These are phyloP conservation scores for Madurella fahalii DNA, from an alignment of 2,329 filamentous ascomycete genomes.

Conservation along the genomic window DNA sequence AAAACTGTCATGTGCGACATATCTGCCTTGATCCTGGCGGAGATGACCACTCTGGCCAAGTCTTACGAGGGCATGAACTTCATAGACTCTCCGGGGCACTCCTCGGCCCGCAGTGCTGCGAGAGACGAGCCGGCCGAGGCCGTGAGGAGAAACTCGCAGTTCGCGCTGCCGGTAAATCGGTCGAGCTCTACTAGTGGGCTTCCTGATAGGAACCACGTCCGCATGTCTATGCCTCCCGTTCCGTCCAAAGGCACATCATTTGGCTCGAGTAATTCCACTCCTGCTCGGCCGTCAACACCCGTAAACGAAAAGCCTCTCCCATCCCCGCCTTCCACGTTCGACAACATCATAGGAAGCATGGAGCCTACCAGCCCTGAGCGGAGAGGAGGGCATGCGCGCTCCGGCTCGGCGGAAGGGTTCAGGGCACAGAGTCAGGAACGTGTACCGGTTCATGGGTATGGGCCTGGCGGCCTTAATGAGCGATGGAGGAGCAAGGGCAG, in stretches of 20 bases:
- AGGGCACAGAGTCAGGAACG: constrained; percentile 51
- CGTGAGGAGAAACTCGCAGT: constrained; percentile 54
- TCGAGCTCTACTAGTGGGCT: constrained; percentile 52
- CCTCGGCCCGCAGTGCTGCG: constrained; percentile 36
- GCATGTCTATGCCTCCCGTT: constrained; percentile 79
- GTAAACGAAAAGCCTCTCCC: constrained; percentile 44
- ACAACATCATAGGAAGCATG: constrained; percentile 39
- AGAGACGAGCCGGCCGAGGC: constrained; percentile 42
- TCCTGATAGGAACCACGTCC: constrained; percentile 57
- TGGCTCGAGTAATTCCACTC: constrained; percentile 43
- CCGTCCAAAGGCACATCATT: constrained; percentile 45
- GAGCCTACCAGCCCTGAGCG: constrained; percentile 42
- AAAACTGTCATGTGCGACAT: constrained; percentile 78
- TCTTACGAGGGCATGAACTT: constrained; percentile 68
- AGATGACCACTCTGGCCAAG: constrained; percentile 70
- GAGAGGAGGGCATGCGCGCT: constrained; percentile 28
- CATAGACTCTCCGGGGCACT: constrained; percentile 70
- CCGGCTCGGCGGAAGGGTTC: constrained; percentile 41
- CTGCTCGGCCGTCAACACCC: constrained; percentile 49
- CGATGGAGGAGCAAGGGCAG: constrained; percentile 76
- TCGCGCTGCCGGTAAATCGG: constrained; percentile 44
- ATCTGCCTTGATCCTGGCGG: constrained; percentile 67
- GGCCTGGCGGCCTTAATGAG: constrained; percentile 67
- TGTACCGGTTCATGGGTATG: constrained; percentile 68
- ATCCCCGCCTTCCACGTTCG: constrained; percentile 44